Conservation (phyloP, 2,329 filamentous ascomycete species). For the Trichoderma sp. region DNA sequence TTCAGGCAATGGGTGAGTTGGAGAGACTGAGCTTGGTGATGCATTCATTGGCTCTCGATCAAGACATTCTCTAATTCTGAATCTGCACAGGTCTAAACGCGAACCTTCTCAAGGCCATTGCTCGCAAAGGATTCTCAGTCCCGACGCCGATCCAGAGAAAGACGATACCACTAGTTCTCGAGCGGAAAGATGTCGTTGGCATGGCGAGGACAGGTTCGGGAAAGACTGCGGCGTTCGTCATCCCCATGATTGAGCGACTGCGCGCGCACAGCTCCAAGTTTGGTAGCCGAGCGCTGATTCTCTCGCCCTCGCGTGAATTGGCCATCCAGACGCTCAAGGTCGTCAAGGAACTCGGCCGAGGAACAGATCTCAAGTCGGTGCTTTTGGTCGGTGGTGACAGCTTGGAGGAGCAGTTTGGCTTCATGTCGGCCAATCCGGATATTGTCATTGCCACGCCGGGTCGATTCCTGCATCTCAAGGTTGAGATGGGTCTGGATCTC, state of each 20-base stretch:
- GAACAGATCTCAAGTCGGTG: slow-evolving; percentile 87
- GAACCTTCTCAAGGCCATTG: slow-evolving; percentile 83
- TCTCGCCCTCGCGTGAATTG: slow-evolving; percentile 91
- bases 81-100: slow-evolving; percentile 62
- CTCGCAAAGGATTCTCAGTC: slow-evolving; percentile 89
- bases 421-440: slow-evolving; percentile 92
- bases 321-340: slow-evolving; percentile 95
- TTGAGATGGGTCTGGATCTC: slow-evolving; percentile 92
- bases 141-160: slow-evolving; percentile 98
- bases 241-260: slow-evolving; percentile 94
- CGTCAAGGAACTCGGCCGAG: slow-evolving; percentile 87
- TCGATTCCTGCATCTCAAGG: slow-evolving; percentile 92
- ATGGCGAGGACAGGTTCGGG: slow-evolving; percentile 99
- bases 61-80: not conserved
- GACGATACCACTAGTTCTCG: slow-evolving; percentile 86
- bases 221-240: slow-evolving; percentile 97
- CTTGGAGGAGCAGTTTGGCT: slow-evolving; percentile 88
- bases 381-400: slow-evolving; percentile 93
- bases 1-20: slow-evolving; percentile 80
- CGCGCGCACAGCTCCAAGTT: slow-evolving; percentile 84
- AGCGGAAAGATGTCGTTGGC: slow-evolving; percentile 92
- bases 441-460: slow-evolving; percentile 97
- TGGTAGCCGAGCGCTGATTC: slow-evolving; percentile 78
- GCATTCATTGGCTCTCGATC: not conserved
- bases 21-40: not conserved